Conservation (phyloP, 2,329 filamentous ascomycete species). For the Apiospora rasikravindrae region DNA sequence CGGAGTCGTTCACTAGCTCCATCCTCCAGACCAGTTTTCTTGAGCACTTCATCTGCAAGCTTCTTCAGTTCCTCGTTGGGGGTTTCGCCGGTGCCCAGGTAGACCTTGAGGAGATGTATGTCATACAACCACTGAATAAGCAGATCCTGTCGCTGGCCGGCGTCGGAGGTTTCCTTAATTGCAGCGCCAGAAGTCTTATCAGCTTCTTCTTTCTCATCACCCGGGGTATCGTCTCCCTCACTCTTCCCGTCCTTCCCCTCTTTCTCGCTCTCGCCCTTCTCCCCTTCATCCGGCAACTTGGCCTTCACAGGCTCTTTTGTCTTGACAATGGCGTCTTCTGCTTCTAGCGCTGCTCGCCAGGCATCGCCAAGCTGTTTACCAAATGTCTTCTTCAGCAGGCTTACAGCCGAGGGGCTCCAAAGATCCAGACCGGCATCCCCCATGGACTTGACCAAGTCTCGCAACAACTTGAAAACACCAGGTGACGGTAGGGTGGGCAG, state of each 20-base stretch:
- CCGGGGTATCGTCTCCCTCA: constrained; percentile 23
- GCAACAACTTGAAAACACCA: constrained; percentile 73
- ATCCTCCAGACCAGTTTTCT: constrained; percentile 54
- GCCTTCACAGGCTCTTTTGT: constrained; percentile 14
- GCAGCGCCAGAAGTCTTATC: background rate
- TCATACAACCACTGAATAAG: constrained; percentile 68
- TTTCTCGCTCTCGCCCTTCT: constrained; percentile 24
- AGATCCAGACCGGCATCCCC: constrained; percentile 73
- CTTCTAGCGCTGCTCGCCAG: constrained; percentile 51
- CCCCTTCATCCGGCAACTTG: constrained; percentile 24
- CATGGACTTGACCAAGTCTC: constrained; percentile 71
- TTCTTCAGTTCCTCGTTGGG: constrained; percentile 43
- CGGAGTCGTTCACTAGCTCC: constrained; percentile 58
- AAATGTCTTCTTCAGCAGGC: constrained; percentile 64
- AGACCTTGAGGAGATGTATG: constrained; percentile 54
- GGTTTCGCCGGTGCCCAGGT: constrained; percentile 42
- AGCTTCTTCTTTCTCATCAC: constrained; percentile 20
- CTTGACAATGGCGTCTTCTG: constrained; percentile 24
- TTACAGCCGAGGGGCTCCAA: constrained; percentile 76
- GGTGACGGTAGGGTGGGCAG: constrained; percentile 82
- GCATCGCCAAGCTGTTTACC: constrained; percentile 52
- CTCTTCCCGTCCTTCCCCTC: constrained; percentile 26
- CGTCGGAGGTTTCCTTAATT: background rate
- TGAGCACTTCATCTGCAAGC: constrained; percentile 52
- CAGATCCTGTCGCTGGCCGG: constrained; percentile 50